phyloP scores from a whole-genome alignment of 495 filamentous ascomycete genomes.

The Cetradonia linearis region DNA sequence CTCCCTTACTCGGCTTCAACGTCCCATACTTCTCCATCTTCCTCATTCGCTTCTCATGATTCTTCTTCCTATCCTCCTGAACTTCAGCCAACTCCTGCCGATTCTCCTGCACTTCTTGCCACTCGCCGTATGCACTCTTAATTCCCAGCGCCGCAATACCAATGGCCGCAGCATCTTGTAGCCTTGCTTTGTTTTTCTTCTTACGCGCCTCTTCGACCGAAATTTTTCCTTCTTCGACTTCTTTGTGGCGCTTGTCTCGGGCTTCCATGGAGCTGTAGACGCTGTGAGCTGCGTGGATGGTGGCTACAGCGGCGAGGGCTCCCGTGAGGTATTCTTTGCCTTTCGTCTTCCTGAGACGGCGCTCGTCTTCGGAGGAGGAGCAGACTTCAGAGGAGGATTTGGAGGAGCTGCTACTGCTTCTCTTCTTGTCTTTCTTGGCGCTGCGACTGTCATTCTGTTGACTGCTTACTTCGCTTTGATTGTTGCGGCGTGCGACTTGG shows the following conservation, averaged over 20 bases:
- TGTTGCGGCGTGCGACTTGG: slow-evolving; percentile 31
- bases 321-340: slow-evolving; percentile 69
- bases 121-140: slow-evolving; percentile 48
- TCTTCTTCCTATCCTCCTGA: slow-evolving; percentile 22
- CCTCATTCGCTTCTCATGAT: slow-evolving; percentile 23
- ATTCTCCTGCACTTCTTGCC: slow-evolving; percentile 44
- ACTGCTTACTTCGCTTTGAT: slow-evolving; percentile 10
- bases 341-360: slow-evolving; percentile 55
- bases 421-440: slow-evolving; percentile 18
- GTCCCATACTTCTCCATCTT: slow-evolving; percentile 17
- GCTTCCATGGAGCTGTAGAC: slow-evolving; percentile 64
- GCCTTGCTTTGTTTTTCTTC: slow-evolving; percentile 52
- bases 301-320: slow-evolving; percentile 63
- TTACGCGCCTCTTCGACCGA: slow-evolving; percentile 55
- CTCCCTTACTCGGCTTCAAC: neutral
- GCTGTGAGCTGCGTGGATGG: slow-evolving; percentile 64
- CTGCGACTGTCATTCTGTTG: slow-evolving; percentile 8
- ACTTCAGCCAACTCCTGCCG: slow-evolving; percentile 24
- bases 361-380: slow-evolving; percentile 59
- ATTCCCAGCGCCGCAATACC: slow-evolving; percentile 68
- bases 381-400: slow-evolving; percentile 44
- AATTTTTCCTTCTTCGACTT: slow-evolving; percentile 56
- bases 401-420: slow-evolving; percentile 17
- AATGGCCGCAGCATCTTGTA: slow-evolving; percentile 62
- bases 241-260: slow-evolving; percentile 51